Conservation (phyloP, 257 asterid genomes). For the Solanum acaule region DNA sequence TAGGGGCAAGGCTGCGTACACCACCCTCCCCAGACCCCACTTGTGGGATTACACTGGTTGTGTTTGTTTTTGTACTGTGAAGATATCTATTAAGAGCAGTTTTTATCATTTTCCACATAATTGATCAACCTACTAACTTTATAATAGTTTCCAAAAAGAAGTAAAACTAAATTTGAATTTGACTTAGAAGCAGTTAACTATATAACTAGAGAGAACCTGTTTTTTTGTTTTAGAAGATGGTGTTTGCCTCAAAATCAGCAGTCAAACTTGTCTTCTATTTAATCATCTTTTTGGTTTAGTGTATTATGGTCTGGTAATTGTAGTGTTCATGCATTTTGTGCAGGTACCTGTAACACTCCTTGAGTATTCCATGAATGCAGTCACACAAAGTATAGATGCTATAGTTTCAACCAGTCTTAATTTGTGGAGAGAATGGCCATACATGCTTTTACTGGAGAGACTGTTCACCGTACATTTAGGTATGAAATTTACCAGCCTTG, state of each 20-base stretch:
- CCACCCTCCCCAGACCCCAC: no score
- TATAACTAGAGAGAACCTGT: not conserved
- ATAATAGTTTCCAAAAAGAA: not conserved
- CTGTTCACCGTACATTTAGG: slow-evolving; percentile 69
- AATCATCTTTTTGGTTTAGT: not conserved
- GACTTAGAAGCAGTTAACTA: not conserved
- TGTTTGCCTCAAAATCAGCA: not conserved
- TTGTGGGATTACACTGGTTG: no score
- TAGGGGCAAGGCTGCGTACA: not conserved
- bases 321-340: not conserved
- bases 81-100: not conserved
- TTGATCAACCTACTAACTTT: not conserved
- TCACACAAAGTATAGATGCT: slow-evolving; percentile 92
- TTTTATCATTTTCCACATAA: not conserved
- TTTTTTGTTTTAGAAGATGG: not conserved
- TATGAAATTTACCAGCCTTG: slow-evolving; percentile 5
- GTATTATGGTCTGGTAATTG: not conserved
- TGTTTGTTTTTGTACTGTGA: no score
- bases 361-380: slow-evolving; percentile 67
- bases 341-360: slow-evolving; percentile 76
- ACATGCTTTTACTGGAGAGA: slow-evolving; percentile 58
- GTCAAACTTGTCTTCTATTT: not conserved
- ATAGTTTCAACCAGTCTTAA: slow-evolving; percentile 72
- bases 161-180: not conserved
- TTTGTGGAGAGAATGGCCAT: slow-evolving; percentile 48